These are phyloP conservation scores for Sextonia rubra DNA, from an alignment of 164 flowering plant species.

Conservation along the genomic window DNA sequence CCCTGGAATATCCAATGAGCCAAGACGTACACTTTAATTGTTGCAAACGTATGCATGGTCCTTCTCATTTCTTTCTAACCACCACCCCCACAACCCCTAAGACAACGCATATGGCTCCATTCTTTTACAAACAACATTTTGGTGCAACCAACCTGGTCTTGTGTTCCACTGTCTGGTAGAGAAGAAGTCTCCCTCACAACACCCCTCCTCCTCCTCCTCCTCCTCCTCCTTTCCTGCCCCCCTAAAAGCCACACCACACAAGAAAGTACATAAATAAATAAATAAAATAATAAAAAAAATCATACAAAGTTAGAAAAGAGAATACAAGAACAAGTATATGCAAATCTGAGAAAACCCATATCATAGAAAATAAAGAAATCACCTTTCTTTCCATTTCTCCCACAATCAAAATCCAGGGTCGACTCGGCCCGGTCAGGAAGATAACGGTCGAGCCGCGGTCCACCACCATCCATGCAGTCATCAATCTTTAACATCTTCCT, in stretches of 20 bases:
- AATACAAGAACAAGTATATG: not conserved
- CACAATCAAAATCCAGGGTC: constrained; percentile 32
- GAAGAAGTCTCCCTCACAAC: not conserved
- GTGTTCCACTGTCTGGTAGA: constrained; percentile 10
- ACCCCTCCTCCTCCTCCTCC: not conserved
- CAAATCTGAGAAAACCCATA: not conserved
- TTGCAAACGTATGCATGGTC: no score
- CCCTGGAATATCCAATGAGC: no score
- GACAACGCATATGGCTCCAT: no score
- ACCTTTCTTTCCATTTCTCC: not conserved
- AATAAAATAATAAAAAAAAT: not conserved
- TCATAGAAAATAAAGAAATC: not conserved
- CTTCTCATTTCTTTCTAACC: no score
- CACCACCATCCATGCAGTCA: constrained; percentile 7
- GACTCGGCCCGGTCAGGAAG: constrained; percentile 61
- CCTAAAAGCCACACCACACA: not conserved
- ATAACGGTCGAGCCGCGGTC: constrained; percentile 42
- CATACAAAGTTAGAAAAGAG: not conserved
- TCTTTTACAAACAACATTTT: no score
- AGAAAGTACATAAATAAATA: not conserved
- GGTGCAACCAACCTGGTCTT: constrained; percentile 22
- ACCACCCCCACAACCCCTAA: no score
- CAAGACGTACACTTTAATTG: no score
- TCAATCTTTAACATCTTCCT: constrained; percentile 34
- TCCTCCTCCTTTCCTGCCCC: not conserved